Percentiles rank a stretch among this genome's conserved stretches.
phyloP scores from a whole-genome alignment of 495 filamentous ascomycete species.

The Penicillium cataractarum region DNA sequence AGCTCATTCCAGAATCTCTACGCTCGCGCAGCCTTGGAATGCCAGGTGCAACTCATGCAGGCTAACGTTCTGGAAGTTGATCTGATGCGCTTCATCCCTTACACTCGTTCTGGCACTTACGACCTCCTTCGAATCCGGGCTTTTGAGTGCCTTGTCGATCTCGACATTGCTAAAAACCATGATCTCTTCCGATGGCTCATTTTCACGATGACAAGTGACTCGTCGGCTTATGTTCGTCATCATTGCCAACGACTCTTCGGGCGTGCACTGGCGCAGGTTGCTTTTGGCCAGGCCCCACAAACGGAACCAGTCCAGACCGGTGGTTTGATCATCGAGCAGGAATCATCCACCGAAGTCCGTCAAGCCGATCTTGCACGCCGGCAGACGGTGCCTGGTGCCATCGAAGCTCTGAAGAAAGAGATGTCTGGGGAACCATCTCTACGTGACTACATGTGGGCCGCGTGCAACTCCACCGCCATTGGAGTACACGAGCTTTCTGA shows the following conservation, averaged over 20 bases:
- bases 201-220: constrained; percentile 70
- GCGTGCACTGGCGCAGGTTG: constrained; percentile 75
- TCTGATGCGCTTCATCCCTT: constrained; percentile 73
- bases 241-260: constrained; percentile 69
- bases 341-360: constrained; percentile 66
- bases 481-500: constrained; percentile 74
- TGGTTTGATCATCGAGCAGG: constrained; percentile 81
- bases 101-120: constrained; percentile 74
- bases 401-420: constrained; percentile 74
- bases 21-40: constrained; percentile 79
- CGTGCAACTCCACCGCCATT: constrained; percentile 68
- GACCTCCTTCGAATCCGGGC: constrained; percentile 82
- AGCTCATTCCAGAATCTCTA: constrained; percentile 90
- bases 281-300: constrained; percentile 64
- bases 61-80: constrained; percentile 65
- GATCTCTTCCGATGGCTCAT: constrained; percentile 71
- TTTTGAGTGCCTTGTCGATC: constrained; percentile 77
- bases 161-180: constrained; percentile 68
- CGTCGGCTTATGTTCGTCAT: constrained; percentile 78
- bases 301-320: constrained; percentile 42
- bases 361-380: constrained; percentile 72
- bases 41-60: constrained; percentile 73
- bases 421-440: constrained; percentile 63
- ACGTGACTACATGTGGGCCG: constrained; percentile 75
- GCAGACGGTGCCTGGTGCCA: constrained; percentile 74